These are phyloP conservation scores for Evansstolkia leycettana DNA, from an alignment of 495 filamentous ascomycete species.

Conservation along the genomic window DNA sequence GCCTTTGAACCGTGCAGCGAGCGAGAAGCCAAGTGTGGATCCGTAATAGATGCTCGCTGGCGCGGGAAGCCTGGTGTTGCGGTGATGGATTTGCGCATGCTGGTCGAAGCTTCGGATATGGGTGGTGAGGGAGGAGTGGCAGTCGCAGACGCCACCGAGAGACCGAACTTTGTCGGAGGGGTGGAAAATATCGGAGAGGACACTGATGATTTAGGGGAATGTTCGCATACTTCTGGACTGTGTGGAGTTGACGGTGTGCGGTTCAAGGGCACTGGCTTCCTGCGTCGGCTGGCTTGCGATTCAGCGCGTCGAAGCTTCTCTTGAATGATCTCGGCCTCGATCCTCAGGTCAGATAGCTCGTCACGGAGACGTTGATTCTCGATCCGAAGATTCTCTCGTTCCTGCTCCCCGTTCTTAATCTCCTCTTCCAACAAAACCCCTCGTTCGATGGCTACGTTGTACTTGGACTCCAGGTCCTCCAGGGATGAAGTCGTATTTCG, in stretches of 20 bases:
- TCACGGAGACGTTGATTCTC: constrained; percentile 79
- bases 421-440: constrained; percentile 91
- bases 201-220: constrained; percentile 47
- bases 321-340: constrained; percentile 87
- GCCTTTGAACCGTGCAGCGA: constrained; percentile 34
- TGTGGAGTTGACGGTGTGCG: constrained; percentile 37
- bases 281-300: constrained; percentile 35
- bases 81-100: constrained; percentile 31
- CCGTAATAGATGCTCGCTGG: constrained; percentile 23
- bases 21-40: constrained; percentile 20
- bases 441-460: constrained; percentile 85
- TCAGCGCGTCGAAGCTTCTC: constrained; percentile 74
- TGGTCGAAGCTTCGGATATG: constrained; percentile 37
- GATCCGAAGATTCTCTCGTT: constrained; percentile 77
- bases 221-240: constrained; percentile 36
- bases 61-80: constrained; percentile 31
- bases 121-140: constrained; percentile 61
- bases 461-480: constrained; percentile 94
- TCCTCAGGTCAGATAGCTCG: constrained; percentile 82
- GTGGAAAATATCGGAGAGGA: constrained; percentile 64
- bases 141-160: constrained; percentile 61
- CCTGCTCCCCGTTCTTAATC: constrained; percentile 77
- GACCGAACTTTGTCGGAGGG: constrained; percentile 52
- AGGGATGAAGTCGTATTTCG: constrained; percentile 87
- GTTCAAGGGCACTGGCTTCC: constrained; percentile 38